These are phyloP conservation scores for Opeltia flavorubescens DNA, from an alignment of 495 filamentous ascomycete genomes.

Conservation along the genomic window DNA sequence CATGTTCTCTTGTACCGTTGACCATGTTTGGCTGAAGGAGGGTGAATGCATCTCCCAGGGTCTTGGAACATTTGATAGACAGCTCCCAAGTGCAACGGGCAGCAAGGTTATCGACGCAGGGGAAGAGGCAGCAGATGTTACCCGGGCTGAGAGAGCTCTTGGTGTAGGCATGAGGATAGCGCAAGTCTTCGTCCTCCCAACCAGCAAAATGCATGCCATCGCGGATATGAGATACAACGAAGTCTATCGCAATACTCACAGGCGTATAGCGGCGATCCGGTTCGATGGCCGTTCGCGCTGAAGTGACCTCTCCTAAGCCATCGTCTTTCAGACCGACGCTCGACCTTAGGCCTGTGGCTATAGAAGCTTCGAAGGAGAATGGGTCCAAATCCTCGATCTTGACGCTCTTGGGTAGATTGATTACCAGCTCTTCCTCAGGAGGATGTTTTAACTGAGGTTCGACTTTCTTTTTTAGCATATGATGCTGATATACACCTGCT, in stretches of 20 bases:
- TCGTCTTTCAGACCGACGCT: conserved; percentile 13
- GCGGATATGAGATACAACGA: conserved; percentile 51
- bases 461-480: conserved; percentile 53
- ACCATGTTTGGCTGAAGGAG: conserved; percentile 9
- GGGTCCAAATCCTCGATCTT: conserved; percentile 51
- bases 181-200: conserved; percentile 54
- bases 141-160: conserved; percentile 67
- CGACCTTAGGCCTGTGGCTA: conserved; percentile 17
- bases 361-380: conserved; percentile 37
- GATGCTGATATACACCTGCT: conserved; percentile 61
- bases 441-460: conserved; percentile 44
- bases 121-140: conserved; percentile 74
- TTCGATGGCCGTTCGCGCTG: conserved; percentile 20
- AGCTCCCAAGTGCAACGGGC: conserved; percentile 78
- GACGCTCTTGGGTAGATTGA: conserved; percentile 50
- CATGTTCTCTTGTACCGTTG: neutral
- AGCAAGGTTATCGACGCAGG: conserved; percentile 72
- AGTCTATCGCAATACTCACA: conserved; percentile 54
- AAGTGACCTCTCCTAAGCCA: conserved; percentile 9
- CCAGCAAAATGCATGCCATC: conserved; percentile 91
- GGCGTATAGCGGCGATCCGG: conserved; percentile 38
- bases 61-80: conserved; percentile 69
- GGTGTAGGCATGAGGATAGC: conserved; percentile 87
- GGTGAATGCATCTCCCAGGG: conserved; percentile 68
- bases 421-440: conserved; percentile 43